A percentile compares a stretch with the other conserved stretches of the same genome.
Conservation (phyloP, 1,284 basidiomycete genomes). For the Takashimella tepidaria region DNA sequence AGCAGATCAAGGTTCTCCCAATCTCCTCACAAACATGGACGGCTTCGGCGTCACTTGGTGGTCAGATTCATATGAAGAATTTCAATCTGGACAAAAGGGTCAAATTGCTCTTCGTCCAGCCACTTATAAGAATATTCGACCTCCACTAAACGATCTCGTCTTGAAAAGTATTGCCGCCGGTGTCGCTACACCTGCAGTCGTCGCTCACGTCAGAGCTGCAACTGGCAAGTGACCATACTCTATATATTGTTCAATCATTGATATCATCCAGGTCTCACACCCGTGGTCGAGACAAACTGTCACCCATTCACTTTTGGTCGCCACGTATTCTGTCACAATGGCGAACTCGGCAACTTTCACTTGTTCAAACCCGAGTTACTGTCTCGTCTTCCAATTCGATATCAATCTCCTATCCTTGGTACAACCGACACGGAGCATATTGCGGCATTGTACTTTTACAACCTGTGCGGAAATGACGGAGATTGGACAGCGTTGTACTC, state of each 20-base stretch:
- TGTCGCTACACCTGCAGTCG: slow-evolving; percentile 36
- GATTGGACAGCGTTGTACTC: slow-evolving; percentile 38
- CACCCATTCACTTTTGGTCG: slow-evolving; percentile 50
- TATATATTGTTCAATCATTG: background rate
- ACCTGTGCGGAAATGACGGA: slow-evolving; percentile 29
- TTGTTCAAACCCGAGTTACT: slow-evolving; percentile 23
- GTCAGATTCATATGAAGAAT: slow-evolving; percentile 8
- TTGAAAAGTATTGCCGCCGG: slow-evolving; percentile 42
- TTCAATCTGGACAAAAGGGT: slow-evolving; percentile 5
- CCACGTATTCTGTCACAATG: slow-evolving; percentile 49
- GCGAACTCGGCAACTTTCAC: slow-evolving; percentile 42
- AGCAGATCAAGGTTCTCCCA: slow-evolving; percentile 11
- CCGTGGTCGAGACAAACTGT: slow-evolving; percentile 44
- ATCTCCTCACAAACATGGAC: slow-evolving; percentile 14
- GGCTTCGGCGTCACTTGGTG: slow-evolving; percentile 15
- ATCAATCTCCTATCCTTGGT: slow-evolving; percentile 32
- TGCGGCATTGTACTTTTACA: slow-evolving; percentile 47
- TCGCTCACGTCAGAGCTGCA: slow-evolving; percentile 44
- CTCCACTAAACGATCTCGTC: slow-evolving; percentile 43
- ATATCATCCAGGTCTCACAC: slow-evolving; percentile 11
- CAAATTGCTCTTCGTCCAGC: slow-evolving; percentile 30
- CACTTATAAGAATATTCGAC: slow-evolving; percentile 44
- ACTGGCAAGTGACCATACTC: slow-evolving; percentile 7
- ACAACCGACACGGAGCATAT: slow-evolving; percentile 50
- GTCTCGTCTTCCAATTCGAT: slow-evolving; percentile 3